phyloP scores from a whole-genome alignment of 2,329 filamentous ascomycete genomes.

The Pseudogymnoascus sp. region DNA sequence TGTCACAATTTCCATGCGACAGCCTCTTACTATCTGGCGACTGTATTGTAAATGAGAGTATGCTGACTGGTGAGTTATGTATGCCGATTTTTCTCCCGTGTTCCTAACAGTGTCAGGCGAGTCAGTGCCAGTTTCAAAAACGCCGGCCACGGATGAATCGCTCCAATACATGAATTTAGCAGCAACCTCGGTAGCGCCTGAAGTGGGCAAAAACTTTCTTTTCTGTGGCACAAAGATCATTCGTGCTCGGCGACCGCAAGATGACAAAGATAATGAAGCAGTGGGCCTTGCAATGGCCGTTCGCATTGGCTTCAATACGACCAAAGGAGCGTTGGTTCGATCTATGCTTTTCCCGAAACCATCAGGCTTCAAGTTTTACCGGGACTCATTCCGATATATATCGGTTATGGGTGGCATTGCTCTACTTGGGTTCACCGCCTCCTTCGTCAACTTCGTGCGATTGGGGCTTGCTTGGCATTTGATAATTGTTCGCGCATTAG shows the following conservation, averaged over 20 bases:
- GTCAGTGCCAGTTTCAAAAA: conserved; percentile 93
- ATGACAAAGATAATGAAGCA: conserved; percentile 77
- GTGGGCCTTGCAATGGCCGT: conserved; percentile 88
- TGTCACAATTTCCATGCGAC: conserved; percentile 85
- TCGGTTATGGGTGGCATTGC: conserved; percentile 91
- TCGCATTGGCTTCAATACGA: conserved; percentile 93
- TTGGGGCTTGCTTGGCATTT: conserved; percentile 79
- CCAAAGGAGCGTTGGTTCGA: conserved; percentile 88
- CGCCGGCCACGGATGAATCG: conserved; percentile 73
- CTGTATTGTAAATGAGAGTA: conserved; percentile 98
- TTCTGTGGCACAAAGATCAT: conserved; percentile 96
- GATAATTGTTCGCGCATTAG: conserved; percentile 84
- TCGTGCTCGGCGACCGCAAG: conserved; percentile 78
- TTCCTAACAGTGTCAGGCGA: conserved; percentile 51
- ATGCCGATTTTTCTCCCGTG: conserved; percentile 1
- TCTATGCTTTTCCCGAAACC: conserved; percentile 99
- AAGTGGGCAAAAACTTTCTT: conserved; percentile 80
- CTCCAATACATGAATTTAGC: conserved; percentile 69
- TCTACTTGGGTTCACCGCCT: conserved; percentile 77
- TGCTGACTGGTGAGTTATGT: conserved; percentile 65
- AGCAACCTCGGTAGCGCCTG: conserved; percentile 74
- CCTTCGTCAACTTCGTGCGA: conserved; percentile 86
- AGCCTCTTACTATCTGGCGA: conserved; percentile 87
- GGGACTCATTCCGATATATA: conserved; percentile 95
- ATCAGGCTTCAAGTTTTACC: conserved; percentile 96